Conservation (phyloP, 1,284 basidiomycete species). For the Trametes polyzona region DNA sequence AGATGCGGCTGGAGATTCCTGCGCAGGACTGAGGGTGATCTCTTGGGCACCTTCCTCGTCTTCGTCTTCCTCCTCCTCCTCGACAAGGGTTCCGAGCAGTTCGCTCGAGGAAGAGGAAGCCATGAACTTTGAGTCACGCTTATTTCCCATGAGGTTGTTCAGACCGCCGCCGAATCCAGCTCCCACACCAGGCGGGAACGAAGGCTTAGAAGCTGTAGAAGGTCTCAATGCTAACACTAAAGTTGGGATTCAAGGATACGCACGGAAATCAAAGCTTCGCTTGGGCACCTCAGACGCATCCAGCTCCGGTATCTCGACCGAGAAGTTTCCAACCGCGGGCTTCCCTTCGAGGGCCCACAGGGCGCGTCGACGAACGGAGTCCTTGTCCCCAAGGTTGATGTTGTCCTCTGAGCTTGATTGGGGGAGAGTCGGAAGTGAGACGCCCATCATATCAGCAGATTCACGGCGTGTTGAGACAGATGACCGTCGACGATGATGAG, state of each 20-base stretch:
- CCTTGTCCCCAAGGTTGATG: slow-evolving; percentile 70
- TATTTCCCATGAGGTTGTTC: slow-evolving; percentile 51
- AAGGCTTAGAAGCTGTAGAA: slow-evolving; percentile 51
- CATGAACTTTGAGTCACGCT: slow-evolving; percentile 77
- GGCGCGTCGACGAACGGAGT: slow-evolving; percentile 76
- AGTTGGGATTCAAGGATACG: slow-evolving; percentile 35
- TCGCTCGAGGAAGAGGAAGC: slow-evolving; percentile 68
- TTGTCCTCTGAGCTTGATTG: slow-evolving; percentile 61
- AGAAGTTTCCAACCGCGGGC: slow-evolving; percentile 58
- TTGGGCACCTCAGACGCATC: slow-evolving; percentile 57
- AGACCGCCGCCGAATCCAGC: slow-evolving; percentile 45
- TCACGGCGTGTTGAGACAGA: slow-evolving; percentile 85
- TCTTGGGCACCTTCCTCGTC: slow-evolving; percentile 40
- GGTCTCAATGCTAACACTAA: background rate
- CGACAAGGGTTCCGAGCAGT: slow-evolving; percentile 73
- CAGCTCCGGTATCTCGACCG: slow-evolving; percentile 82
- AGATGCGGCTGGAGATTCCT: slow-evolving; percentile 15
- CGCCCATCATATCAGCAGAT: slow-evolving; percentile 84
- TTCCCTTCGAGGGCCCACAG: slow-evolving; percentile 82
- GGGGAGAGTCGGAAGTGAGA: slow-evolving; percentile 65
- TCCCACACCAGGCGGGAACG: slow-evolving; percentile 52
- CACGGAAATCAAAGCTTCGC: slow-evolving; percentile 66
- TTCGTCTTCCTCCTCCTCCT: slow-evolving; percentile 83
- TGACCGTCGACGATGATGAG: slow-evolving; percentile 78
- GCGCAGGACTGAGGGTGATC: slow-evolving; percentile 23